phyloP scores from a whole-genome alignment of 768 basidiomycete species.

The Lactifluus rugatus region DNA sequence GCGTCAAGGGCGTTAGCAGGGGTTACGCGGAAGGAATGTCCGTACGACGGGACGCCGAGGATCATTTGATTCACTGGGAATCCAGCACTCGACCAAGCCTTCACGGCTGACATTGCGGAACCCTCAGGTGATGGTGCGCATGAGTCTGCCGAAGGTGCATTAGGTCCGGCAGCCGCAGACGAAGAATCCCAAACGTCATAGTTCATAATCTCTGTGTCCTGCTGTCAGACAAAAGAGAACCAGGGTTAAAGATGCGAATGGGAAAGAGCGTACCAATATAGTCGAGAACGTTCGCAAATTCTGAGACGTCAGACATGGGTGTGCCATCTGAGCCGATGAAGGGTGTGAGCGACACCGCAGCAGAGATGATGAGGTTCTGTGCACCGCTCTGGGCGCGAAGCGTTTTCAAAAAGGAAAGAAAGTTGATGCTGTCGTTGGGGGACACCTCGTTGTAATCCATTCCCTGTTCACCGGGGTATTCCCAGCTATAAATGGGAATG shows the following conservation, averaged over 20 bases:
- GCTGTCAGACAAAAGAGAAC: background rate
- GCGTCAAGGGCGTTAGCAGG: slow-evolving; percentile 28
- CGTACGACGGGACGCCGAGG: slow-evolving; percentile 79
- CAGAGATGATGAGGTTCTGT: slow-evolving; percentile 48
- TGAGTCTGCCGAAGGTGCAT: slow-evolving; percentile 73
- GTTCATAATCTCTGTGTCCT: slow-evolving; percentile 42
- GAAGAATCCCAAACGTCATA: slow-evolving; percentile 56
- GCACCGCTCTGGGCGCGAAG: slow-evolving; percentile 49
- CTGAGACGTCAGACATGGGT: slow-evolving; percentile 61
- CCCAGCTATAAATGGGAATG: slow-evolving; percentile 53
- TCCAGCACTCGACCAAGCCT: slow-evolving; percentile 68
- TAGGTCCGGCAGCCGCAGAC: slow-evolving; percentile 59
- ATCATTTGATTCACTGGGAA: slow-evolving; percentile 71
- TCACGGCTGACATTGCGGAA: slow-evolving; percentile 69
- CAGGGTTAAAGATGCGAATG: background rate
- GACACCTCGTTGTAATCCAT: slow-evolving; percentile 58
- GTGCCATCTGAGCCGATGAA: slow-evolving; percentile 40
- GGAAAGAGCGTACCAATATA: slow-evolving; percentile 32
- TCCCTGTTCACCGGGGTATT: slow-evolving; percentile 64
- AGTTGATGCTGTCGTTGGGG: slow-evolving; percentile 59
- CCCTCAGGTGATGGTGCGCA: slow-evolving; percentile 58
- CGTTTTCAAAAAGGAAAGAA: slow-evolving; percentile 61
- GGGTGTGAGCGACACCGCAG: slow-evolving; percentile 40
- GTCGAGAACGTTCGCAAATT: slow-evolving; percentile 60
- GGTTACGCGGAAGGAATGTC: slow-evolving; percentile 54